Evolutionary conservation across 1,139 yeast species (phyloP), one percentile per base, ranked within the genome.

Genomic region (Pichia sp.): DNA sequence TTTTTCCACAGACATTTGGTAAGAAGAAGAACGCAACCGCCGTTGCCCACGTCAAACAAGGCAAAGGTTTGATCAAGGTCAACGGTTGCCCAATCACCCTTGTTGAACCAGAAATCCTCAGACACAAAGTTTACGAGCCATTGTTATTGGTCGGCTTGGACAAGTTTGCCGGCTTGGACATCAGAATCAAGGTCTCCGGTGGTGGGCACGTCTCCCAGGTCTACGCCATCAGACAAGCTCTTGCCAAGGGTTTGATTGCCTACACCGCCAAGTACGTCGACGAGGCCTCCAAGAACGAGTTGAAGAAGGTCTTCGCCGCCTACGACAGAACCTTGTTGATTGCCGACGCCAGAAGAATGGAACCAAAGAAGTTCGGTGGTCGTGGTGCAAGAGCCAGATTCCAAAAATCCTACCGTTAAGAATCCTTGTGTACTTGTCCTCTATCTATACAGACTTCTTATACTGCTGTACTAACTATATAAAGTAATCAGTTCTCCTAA

Each of bases 331-430:
- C 99, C 78, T 87, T 93, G 78, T 88, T 93, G 80, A 95, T 93
- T 79, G 99, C 99, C 72, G 99, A 93, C 80, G 84, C 98, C 73
- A 90, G 99, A 88, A 93, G 96, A 87, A 87, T 92, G 87, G 99
- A 93, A 85, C 99, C 99, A 87, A 93, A 93, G 97, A 93, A 93
- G 85, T 93, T 92, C 84, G 99, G 99, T 85, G 99, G 99, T 86
- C 96, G 95, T 81, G 99, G 99, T 90, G 99, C 99, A 82, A 93
- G 99, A 84, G 95, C 99, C 77, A 92, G 98, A 85, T 93, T 89
- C 97, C 99, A 93, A 86, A 93, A 93, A 81, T 93, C 99, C 79
- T 93, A 93, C 95, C 99, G 99, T 90, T 93, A 92, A 84, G 50
- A 50, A 54, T 34, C 53, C 43, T 45, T 52, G 34, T 55, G 42